These are phyloP conservation scores for Astrocystis sublimbata DNA, from an alignment of 495 filamentous ascomycete genomes.

Conservation along the genomic window DNA sequence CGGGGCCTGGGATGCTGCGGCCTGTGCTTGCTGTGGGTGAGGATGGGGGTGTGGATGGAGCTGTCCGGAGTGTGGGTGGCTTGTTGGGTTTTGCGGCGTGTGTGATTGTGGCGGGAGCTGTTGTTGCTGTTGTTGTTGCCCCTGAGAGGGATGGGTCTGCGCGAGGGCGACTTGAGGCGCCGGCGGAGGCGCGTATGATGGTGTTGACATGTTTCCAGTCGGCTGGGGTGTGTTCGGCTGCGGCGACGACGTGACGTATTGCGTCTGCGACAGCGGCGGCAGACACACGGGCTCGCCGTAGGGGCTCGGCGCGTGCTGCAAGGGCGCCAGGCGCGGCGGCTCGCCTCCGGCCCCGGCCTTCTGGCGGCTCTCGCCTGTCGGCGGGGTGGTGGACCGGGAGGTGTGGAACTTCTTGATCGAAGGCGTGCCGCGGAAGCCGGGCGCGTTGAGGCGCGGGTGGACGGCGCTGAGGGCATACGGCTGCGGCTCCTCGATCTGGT, in stretches of 20 bases:
- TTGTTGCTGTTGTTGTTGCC: constrained; percentile 10
- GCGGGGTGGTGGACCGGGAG: constrained; percentile 10
- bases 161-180: constrained; percentile 12
- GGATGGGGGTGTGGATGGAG: constrained; percentile 4
- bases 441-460: constrained; percentile 28
- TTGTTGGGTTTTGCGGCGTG: neutral
- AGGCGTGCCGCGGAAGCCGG: constrained; percentile 19
- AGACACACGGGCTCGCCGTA: constrained; percentile 30
- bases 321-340: constrained; percentile 27
- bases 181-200: constrained; percentile 7
- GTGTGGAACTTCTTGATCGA: constrained; percentile 21
- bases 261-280: constrained; percentile 29
- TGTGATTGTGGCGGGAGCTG: constrained; percentile 19
- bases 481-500: constrained; percentile 28
- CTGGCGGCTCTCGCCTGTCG: constrained; percentile 3
- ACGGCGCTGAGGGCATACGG: constrained; percentile 33
- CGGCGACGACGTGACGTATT: constrained; percentile 24
- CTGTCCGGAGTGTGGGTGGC: neutral
- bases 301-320: constrained; percentile 24
- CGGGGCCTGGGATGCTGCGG: constrained; percentile 13
- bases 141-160: constrained; percentile 8
- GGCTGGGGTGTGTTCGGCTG: constrained; percentile 9
- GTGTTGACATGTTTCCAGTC: neutral
- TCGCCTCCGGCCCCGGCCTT: constrained; percentile 9
- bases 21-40: constrained; percentile 8